Conservation (phyloP, 208 protist genomes). For the Leptomonas pyrrhocoris region DNA sequence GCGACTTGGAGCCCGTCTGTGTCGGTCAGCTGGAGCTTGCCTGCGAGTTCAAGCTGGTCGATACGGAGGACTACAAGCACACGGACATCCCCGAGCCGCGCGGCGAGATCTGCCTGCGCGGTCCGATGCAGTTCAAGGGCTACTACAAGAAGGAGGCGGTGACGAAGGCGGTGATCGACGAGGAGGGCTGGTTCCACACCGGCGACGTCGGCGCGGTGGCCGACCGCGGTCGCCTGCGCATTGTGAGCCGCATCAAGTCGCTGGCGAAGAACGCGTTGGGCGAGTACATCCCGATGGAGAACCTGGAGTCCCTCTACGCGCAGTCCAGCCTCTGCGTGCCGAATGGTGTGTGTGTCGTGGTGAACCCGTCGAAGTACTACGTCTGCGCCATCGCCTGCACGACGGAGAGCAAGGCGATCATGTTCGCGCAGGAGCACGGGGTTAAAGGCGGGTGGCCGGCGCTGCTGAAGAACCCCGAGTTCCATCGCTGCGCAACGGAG, state of each 20-base stretch:
- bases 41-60: constrained; percentile 91
- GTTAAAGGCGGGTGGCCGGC: constrained; percentile 50
- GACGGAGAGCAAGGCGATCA: constrained; percentile 42
- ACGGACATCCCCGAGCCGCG: constrained; percentile 72
- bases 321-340: constrained; percentile 59
- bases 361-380: constrained; percentile 80
- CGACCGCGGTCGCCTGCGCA: constrained; percentile 58
- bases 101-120: constrained; percentile 84
- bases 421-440: constrained; percentile 50
- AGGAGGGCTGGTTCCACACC: constrained; percentile 92
- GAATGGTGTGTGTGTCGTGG: constrained; percentile 79
- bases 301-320: constrained; percentile 76
- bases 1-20: constrained; percentile 57
- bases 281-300: constrained; percentile 92
- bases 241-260: constrained; percentile 93
- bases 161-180: constrained; percentile 85
- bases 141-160: constrained; percentile 92
- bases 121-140: constrained; percentile 83
- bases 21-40: constrained; percentile 65
- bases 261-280: constrained; percentile 93
- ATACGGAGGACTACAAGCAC: constrained; percentile 88
- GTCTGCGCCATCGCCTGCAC: constrained; percentile 60
- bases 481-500: constrained; percentile 55
- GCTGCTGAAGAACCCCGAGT: constrained; percentile 41
- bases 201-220: constrained; percentile 85